Conservation (phyloP, 306 rosid genomes). For the Gastrolobium bilobum region DNA sequence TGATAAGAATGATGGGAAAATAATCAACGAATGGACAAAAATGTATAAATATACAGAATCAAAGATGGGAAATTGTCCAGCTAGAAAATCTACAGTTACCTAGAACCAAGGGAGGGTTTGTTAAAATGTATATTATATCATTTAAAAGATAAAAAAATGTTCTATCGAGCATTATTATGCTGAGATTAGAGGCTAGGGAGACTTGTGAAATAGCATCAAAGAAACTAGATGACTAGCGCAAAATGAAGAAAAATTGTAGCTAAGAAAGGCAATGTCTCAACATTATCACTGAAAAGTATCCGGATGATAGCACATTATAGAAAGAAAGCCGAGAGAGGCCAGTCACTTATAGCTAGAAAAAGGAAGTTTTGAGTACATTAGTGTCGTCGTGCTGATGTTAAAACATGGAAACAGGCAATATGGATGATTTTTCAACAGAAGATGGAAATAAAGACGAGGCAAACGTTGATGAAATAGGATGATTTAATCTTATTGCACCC, state of each 20-base stretch:
- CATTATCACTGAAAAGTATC: background rate
- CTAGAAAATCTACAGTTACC: background rate
- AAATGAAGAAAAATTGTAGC: background rate
- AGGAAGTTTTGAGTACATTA: constrained; percentile 13
- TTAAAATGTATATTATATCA: background rate
- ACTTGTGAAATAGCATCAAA: background rate
- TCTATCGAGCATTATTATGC: background rate
- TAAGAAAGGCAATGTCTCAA: constrained; percentile 9
- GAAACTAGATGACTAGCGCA: constrained; percentile 5
- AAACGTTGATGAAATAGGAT: constrained; percentile 15
- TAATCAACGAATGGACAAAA: background rate
- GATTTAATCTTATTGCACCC: background rate
- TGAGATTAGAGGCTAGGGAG: background rate
- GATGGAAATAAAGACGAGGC: background rate
- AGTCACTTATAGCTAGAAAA: background rate
- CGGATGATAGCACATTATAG: background rate
- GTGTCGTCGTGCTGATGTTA: background rate
- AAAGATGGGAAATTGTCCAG: background rate
- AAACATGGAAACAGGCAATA: background rate
- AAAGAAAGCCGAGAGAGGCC: background rate
- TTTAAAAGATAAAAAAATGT: background rate
- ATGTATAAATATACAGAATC: constrained; percentile 7
- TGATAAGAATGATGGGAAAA: background rate
- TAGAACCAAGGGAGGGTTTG: background rate
- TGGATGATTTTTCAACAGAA: background rate